These are phyloP conservation scores for Rusavskia elegans DNA, from an alignment of 495 filamentous ascomycete genomes.

Conservation along the genomic window DNA sequence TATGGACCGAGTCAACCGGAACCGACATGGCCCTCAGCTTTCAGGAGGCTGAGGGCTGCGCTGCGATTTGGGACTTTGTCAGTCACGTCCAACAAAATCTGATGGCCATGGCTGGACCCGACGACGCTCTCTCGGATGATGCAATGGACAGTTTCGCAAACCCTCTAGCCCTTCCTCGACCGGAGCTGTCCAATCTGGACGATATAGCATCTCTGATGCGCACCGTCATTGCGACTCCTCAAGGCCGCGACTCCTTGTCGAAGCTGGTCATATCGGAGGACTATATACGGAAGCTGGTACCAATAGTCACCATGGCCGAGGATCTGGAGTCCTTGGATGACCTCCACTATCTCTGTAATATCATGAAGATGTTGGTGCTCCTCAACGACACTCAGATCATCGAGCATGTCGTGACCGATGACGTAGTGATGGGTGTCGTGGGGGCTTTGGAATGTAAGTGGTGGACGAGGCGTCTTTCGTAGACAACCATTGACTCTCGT, in stretches of 20 bases:
- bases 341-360: constrained; percentile 84
- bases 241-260: constrained; percentile 72
- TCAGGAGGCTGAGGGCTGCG: constrained; percentile 91
- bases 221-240: constrained; percentile 50
- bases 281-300: constrained; percentile 78
- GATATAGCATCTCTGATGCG: constrained; percentile 77
- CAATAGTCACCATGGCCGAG: constrained; percentile 71
- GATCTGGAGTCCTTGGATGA: constrained; percentile 76
- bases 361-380: constrained; percentile 91
- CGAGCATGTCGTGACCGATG: constrained; percentile 80
- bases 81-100: constrained; percentile 63
- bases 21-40: constrained; percentile 97
- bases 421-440: constrained; percentile 79
- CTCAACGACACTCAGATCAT: constrained; percentile 91
- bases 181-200: constrained; percentile 59
- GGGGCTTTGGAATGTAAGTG: constrained; percentile 80
- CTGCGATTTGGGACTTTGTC: constrained; percentile 91
- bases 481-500: neutral
- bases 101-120: constrained; percentile 39
- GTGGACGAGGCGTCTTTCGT: constrained; percentile 1
- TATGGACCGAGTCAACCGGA: constrained; percentile 82
- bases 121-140: constrained; percentile 86
- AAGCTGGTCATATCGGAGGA: constrained; percentile 74
- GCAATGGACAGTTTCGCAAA: constrained; percentile 46
- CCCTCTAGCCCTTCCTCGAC: constrained; percentile 56